A percentile compares a stretch with the other conserved stretches of the same genome.
phyloP scores from a whole-genome alignment of 148 eudicot species.

The Vaccinium vitisidaea region DNA sequence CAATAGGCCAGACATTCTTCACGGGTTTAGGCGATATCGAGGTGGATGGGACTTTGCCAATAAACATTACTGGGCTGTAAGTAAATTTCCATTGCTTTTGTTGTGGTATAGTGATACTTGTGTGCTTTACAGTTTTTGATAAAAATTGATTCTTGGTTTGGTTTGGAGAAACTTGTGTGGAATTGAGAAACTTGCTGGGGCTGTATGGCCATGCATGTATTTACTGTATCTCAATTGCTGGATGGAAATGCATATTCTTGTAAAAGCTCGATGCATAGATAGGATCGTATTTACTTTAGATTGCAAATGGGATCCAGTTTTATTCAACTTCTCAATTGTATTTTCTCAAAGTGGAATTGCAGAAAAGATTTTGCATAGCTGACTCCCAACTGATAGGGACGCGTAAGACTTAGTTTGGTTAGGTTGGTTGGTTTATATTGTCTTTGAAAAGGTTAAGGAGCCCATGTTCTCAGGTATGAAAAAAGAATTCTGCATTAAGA shows the following conservation, averaged over 20 bases:
- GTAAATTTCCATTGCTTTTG: conserved; percentile 20
- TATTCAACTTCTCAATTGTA: neutral
- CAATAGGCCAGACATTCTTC: conserved; percentile 80
- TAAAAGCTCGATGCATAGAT: neutral
- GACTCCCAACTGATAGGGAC: neutral
- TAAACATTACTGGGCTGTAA: conserved; percentile 97
- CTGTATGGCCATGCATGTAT: neutral
- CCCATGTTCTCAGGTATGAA: neutral
- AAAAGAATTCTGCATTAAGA: neutral
- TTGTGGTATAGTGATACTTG: neutral
- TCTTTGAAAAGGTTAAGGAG: neutral
- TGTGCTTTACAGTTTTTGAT: neutral
- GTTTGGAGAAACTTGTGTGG: neutral
- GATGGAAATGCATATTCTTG: neutral
- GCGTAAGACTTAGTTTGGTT: neutral
- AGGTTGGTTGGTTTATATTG: neutral
- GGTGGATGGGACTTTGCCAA: conserved; percentile 94
- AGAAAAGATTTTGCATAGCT: neutral
- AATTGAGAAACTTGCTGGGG: neutral
- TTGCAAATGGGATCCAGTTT: neutral
- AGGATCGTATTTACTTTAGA: neutral
- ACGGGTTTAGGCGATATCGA: conserved; percentile 53
- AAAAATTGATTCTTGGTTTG: neutral
- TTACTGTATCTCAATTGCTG: neutral
- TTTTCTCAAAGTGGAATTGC: neutral